Evolutionary conservation across 257 asterid species (phyloP).

Genomic region (Echites panduratus): DNA sequence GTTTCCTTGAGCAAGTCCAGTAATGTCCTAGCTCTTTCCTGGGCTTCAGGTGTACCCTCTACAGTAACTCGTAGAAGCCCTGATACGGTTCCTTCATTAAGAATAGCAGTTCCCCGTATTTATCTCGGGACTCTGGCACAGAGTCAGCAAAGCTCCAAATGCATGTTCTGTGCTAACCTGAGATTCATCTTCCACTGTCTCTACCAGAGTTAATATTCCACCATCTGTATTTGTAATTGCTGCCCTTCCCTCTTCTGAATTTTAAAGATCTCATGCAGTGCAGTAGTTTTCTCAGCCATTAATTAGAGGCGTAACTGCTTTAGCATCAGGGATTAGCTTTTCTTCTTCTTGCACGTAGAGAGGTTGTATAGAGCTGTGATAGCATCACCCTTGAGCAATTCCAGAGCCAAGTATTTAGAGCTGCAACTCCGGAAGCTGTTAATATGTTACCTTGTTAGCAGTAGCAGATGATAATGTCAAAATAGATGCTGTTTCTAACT

Average conservation of each 20-base stretch:
- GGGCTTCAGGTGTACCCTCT: constrained; percentile 73
- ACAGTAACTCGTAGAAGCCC: constrained; percentile 81
- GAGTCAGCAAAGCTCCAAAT: constrained; percentile 57
- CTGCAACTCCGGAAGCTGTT: constrained; percentile 64
- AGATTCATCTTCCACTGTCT: constrained; percentile 86
- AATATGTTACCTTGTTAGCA: constrained; percentile 60
- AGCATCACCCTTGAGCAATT: constrained; percentile 73
- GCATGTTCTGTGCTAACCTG: constrained; percentile 67
- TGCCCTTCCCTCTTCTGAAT: constrained; percentile 62
- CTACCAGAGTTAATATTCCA: constrained; percentile 69
- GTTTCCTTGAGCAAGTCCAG: constrained; percentile 68
- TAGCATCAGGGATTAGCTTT: constrained; percentile 45
- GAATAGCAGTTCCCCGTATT: constrained; percentile 70
- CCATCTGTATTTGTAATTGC: constrained; percentile 51
- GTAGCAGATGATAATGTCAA: constrained; percentile 66
- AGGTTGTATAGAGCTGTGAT: constrained; percentile 83
- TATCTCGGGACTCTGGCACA: constrained; percentile 68
- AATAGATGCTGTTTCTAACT: constrained; percentile 77
- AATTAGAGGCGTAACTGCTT: constrained; percentile 62
- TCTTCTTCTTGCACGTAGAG: constrained; percentile 49
- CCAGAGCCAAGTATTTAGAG: constrained; percentile 68
- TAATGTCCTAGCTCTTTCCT: constrained; percentile 59
- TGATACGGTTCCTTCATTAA: constrained; percentile 80
- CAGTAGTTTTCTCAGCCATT: constrained; percentile 74
- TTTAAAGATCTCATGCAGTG: constrained; percentile 58